Evolutionary conservation across 1,284 basidiomycete genomes (phyloP).

Genomic region (Polyporus tsugae): DNA sequence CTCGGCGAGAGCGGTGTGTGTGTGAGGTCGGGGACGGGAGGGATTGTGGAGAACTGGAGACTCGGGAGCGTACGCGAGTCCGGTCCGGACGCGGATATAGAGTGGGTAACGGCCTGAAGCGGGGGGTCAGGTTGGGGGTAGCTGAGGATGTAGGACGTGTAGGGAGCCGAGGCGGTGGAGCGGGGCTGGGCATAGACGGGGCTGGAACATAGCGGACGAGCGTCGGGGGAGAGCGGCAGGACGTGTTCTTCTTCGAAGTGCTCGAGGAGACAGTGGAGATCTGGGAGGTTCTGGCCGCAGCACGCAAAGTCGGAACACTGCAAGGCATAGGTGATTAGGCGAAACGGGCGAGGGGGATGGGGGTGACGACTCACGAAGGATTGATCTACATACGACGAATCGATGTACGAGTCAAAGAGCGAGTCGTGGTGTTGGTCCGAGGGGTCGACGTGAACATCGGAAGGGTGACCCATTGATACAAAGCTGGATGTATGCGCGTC

Average conservation of each 20-base stretch:
- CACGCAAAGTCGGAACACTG: slow-evolving; percentile 74
- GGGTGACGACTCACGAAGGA: slow-evolving; percentile 23
- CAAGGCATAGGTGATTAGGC: not conserved
- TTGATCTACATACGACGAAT: slow-evolving; percentile 25
- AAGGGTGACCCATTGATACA: slow-evolving; percentile 8
- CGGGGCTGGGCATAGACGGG: slow-evolving; percentile 26
- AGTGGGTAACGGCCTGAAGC: slow-evolving; percentile 24
- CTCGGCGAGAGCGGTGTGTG: slow-evolving; percentile 29
- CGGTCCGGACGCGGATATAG: slow-evolving; percentile 14
- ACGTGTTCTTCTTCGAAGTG: slow-evolving; percentile 73
- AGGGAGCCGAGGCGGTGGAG: slow-evolving; percentile 29
- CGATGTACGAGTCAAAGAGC: slow-evolving; percentile 28
- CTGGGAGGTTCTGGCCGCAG: slow-evolving; percentile 64
- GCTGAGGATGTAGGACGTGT: slow-evolving; percentile 41
- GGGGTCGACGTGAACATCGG: slow-evolving; percentile 5
- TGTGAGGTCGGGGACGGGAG: slow-evolving; percentile 27
- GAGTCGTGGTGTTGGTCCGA: slow-evolving; percentile 11
- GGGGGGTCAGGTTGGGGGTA: slow-evolving; percentile 45
- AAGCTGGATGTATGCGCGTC: slow-evolving; percentile 12
- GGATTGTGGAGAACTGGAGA: slow-evolving; percentile 25
- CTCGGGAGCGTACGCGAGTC: slow-evolving; percentile 20
- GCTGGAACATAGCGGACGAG: slow-evolving; percentile 38
- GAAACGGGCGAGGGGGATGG: not conserved
- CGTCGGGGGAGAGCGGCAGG: slow-evolving; percentile 47
- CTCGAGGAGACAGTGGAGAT: slow-evolving; percentile 73